A percentile compares a stretch with the other conserved stretches of the same genome.
These are phyloP conservation scores for Termitomyces sp. DNA, from an alignment of 768 basidiomycete genomes.

Conservation along the genomic window DNA sequence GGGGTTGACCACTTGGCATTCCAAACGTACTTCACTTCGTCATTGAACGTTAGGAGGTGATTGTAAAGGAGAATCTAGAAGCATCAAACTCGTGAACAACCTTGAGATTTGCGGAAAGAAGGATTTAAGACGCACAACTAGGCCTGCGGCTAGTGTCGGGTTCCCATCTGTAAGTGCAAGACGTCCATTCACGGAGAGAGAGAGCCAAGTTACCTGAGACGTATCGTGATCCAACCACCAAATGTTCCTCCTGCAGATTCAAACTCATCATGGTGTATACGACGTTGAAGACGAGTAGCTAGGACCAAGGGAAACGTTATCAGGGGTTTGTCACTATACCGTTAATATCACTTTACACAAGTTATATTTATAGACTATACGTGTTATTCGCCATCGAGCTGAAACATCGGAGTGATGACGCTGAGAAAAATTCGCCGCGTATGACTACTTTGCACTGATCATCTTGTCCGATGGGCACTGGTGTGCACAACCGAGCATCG, in stretches of 20 bases:
- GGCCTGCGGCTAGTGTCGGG: conserved; percentile 3
- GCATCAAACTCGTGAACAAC: not conserved
- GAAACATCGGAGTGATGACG: not conserved
- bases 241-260: not conserved
- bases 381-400: not conserved
- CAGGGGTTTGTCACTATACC: not conserved
- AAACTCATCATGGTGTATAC: not conserved
- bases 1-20: conserved; percentile 26
- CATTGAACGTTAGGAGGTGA: conserved; percentile 31
- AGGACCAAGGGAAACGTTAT: not conserved
- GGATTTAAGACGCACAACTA: conserved; percentile 1
- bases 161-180: not conserved
- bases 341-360: not conserved
- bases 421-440: not conserved
- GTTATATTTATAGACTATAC: not conserved
- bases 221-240: conserved; percentile 1
- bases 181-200: not conserved
- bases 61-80: conserved; percentile 34
- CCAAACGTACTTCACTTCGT: conserved; percentile 39
- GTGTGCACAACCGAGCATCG: not conserved
- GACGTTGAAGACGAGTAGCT: not conserved
- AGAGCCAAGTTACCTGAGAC: conserved; percentile 1
- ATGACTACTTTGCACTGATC: not conserved
- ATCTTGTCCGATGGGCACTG: not conserved
- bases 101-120: not conserved